These are phyloP conservation scores for Tetrahymena elliotti DNA, from an alignment of 73 alveolate species.

Conservation along the genomic window DNA sequence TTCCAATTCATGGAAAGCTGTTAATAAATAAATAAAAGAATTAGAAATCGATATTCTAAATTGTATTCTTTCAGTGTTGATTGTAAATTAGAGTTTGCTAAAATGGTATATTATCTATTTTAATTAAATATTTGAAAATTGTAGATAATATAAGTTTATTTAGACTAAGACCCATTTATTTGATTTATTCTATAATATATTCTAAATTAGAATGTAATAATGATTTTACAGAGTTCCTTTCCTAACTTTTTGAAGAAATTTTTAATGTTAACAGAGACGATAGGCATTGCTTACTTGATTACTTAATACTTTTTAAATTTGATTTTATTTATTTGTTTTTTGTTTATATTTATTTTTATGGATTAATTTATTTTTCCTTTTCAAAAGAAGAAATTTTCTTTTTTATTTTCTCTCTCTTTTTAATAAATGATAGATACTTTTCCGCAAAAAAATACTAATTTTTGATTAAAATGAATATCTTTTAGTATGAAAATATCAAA, in stretches of 20 bases:
- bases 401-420: neutral
- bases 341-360: neutral
- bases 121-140: neutral
- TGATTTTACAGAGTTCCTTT: neutral
- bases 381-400: neutral
- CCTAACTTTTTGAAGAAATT: neutral
- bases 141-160: neutral
- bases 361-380: neutral
- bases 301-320: neutral
- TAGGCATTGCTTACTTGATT: neutral
- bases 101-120: neutral
- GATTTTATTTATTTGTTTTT: neutral
- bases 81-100: neutral
- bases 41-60: neutral
- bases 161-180: neutral
- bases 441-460: neutral
- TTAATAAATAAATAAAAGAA: neutral
- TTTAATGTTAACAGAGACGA: neutral
- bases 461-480: neutral
- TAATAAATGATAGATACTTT: neutral
- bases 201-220: neutral
- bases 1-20: conserved; percentile 8
- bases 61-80: neutral
- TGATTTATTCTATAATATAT: neutral
- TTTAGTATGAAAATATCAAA: neutral